Evolutionary conservation across 108 stramenopile genomes (phyloP).

Genomic region (Nitzschia palea): DNA sequence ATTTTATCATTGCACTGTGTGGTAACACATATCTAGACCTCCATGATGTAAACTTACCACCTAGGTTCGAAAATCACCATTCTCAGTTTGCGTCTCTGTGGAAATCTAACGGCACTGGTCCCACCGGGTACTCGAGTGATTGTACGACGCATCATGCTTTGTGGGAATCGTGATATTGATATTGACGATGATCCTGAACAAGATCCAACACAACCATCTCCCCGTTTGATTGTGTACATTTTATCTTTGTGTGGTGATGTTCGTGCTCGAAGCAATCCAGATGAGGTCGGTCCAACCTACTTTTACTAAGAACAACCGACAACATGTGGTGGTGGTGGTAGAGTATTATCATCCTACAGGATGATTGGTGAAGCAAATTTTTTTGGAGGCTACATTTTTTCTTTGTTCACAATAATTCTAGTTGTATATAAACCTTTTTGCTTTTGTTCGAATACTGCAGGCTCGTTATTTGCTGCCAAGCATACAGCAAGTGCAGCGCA

Average conservation of each 20-base stretch:
- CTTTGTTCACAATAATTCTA: too few relatives aligned
- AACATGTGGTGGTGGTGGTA: too few relatives aligned
- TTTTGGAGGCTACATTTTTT: too few relatives aligned
- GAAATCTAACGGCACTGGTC: not conserved
- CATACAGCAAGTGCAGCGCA: too few relatives aligned
- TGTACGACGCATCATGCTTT: conserved; percentile 6
- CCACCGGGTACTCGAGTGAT: conserved; percentile 7
- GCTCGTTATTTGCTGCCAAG: too few relatives aligned
- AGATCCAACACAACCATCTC: not conserved
- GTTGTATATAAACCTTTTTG: too few relatives aligned
- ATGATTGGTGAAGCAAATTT: too few relatives aligned
- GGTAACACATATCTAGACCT: conserved; percentile 12
- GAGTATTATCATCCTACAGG: too few relatives aligned
- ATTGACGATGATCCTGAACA: not conserved
- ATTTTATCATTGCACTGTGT: too few relatives aligned
- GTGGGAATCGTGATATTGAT: conserved; percentile 2
- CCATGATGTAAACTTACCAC: not conserved
- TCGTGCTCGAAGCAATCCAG: conserved; percentile 1
- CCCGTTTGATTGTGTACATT: not conserved
- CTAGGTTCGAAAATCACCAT: conserved; percentile 10
- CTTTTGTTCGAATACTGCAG: too few relatives aligned
- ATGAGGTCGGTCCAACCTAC: not conserved
- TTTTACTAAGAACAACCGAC: too few relatives aligned
- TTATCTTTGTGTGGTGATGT: conserved; percentile 9
- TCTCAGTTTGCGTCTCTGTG: not conserved